Base-by-base conservation (phyloP, 2,329 filamentous ascomycete species). In the Periconia macrospinosa region DNA sequence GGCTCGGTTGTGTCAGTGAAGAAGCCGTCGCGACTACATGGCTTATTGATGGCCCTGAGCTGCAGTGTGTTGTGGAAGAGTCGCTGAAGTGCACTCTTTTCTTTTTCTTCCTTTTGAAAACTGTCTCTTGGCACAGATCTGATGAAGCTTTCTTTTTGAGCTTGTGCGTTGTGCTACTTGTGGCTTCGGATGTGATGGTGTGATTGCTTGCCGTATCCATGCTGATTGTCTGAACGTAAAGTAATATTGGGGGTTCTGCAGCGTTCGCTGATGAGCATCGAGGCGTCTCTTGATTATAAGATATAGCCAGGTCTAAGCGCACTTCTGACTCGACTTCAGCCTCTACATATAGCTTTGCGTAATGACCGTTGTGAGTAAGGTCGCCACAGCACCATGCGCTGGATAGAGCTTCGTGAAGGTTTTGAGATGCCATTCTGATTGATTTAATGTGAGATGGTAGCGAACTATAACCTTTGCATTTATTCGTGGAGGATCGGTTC, bases 271-370 rank as follows among this genome's bases (percentile, higher is more conserved):
- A 9, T 1, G 40, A 6, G 14, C 30, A 7, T 33, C 41, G 6
- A 3, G 18, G 5, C 41, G 30, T 2, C 20, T n/a, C 8, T 10
- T 58, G 47, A 7, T 61, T 55, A 46, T 60, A 67, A 6, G 62
- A 67, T 45, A 67, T 64, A 5, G 59, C 65, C 17, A 67, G 56
- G 37, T 67, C 63, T 6, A 69, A 56, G 2, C 52, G 54, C 1
- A 69, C 63, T 49, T 58, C 59, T 18, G 47, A 20, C 13, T 54
- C 23, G 0, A 56, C 59, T 42, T 66, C 50, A n/a, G 60, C 59
- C 27, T 63, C 56, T 2, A 68, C 50, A 23, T 61, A 65, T 6
- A 69, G 44, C 52, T 67, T 67, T 2, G 66, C 66, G 37, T 57
- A 53, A 37, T 67, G 66, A 2, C 53, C 56, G 10, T 53, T 42